These are phyloP conservation scores for Trametes elegans DNA, from an alignment of 768 basidiomycete genomes.

Conservation along the genomic window DNA sequence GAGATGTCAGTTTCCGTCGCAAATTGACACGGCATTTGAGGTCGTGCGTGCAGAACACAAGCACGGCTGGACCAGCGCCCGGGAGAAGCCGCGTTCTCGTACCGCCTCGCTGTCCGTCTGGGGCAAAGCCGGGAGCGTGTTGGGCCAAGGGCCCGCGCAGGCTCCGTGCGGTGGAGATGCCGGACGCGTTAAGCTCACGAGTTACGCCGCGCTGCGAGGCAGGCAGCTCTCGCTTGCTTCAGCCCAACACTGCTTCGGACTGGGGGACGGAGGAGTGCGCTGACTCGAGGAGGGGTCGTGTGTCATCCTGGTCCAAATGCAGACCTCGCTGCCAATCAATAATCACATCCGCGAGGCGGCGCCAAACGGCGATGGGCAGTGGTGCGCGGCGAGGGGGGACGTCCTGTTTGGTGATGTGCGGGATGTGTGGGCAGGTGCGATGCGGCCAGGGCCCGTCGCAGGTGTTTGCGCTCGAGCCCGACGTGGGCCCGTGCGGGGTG, in stretches of 20 bases:
- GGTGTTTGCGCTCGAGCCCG: neutral
- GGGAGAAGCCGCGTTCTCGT: neutral
- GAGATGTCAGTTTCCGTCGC: neutral
- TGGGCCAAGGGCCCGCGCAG: neutral
- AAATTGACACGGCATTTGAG: neutral
- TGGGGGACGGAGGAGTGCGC: conserved; percentile 1
- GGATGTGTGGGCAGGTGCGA: neutral
- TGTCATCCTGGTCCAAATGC: neutral
- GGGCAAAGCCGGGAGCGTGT: conserved; percentile 8
- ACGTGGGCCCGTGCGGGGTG: neutral
- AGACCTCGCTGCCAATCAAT: too few relatives aligned
- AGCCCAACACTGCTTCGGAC: conserved; percentile 13
- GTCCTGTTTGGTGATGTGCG: neutral
- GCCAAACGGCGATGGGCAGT: conserved; percentile 1
- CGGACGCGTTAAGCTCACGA: neutral
- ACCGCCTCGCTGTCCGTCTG: conserved; percentile 7
- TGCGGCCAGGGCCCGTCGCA: neutral
- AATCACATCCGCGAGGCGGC: conserved; percentile 4
- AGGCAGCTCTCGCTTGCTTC: neutral
- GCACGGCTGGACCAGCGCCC: conserved; percentile 2
- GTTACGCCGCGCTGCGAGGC: neutral
- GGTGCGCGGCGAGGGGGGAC: neutral
- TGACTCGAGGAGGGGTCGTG: conserved; percentile 1
- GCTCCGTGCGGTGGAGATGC: neutral
- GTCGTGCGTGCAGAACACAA: neutral